Conservation (phyloP, 2,329 filamentous ascomycete species). For the Metarhizium anisopliae region DNA sequence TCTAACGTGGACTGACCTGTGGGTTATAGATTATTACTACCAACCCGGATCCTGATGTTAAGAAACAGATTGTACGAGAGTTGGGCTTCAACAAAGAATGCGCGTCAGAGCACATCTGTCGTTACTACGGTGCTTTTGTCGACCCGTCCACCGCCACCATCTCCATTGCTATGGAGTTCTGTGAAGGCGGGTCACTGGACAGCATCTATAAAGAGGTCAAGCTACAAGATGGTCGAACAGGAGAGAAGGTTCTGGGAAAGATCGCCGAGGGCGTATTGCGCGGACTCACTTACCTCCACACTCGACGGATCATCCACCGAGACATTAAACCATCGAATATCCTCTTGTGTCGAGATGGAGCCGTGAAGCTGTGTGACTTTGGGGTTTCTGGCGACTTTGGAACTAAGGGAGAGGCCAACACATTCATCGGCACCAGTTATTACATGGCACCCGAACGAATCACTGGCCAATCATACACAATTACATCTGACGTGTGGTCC, state of each 20-base stretch:
- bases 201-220: slow-evolving; percentile 97
- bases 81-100: slow-evolving; percentile 97
- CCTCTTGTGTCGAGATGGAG: slow-evolving; percentile 79
- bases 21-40: slow-evolving; percentile 79
- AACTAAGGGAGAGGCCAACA: slow-evolving; percentile 96
- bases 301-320: slow-evolving; percentile 93
- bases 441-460: slow-evolving; percentile 99
- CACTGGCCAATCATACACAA: slow-evolving; percentile 94
- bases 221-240: slow-evolving; percentile 85
- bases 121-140: slow-evolving; percentile 95
- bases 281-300: slow-evolving; percentile 89
- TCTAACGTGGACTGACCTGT: slow-evolving; percentile 10
- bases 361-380: slow-evolving; percentile 97
- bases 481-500: slow-evolving; percentile 97
- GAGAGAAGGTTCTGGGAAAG: slow-evolving; percentile 95
- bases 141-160: slow-evolving; percentile 95
- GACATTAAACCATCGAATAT: slow-evolving; percentile 99
- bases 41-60: slow-evolving; percentile 93
- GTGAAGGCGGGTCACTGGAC: slow-evolving; percentile 90
- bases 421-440: slow-evolving; percentile 96
- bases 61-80: slow-evolving; percentile 96
- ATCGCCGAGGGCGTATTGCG: slow-evolving; percentile 91
- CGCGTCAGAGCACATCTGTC: slow-evolving; percentile 90
- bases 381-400: slow-evolving; percentile 96
- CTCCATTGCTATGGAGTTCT: slow-evolving; percentile 98